Conservation (phyloP, 805 yeast species). For the Suhomyces tanzawaensis region DNA sequence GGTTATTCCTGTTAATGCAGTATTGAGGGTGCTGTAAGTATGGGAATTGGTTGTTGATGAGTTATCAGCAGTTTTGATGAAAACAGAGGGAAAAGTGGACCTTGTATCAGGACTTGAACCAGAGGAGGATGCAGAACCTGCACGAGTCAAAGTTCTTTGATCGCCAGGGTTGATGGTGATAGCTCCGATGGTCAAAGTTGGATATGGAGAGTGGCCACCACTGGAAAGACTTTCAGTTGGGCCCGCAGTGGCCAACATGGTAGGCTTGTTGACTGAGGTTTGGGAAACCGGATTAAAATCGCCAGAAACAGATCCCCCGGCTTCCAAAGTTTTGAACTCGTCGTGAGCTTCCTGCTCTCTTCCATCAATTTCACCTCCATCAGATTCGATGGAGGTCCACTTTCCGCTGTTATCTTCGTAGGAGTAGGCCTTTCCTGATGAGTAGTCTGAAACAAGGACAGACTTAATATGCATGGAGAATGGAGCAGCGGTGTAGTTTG, state of each 20-base stretch:
- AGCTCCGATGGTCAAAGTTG: background rate
- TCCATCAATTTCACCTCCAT: conserved; percentile 31
- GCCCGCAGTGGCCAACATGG: conserved; percentile 9
- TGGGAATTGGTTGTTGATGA: background rate
- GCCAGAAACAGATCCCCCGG: conserved; percentile 6
- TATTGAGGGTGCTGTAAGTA: background rate
- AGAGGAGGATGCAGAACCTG: background rate
- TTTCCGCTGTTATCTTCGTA: conserved; percentile 38
- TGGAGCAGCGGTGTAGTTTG: conserved; percentile 65
- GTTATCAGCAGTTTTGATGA: background rate
- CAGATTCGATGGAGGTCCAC: conserved; percentile 38
- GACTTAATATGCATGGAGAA: conserved; percentile 63
- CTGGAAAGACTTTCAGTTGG: conserved; percentile 3
- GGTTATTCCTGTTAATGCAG: background rate
- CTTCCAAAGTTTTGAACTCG: conserved; percentile 7
- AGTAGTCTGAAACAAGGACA: conserved; percentile 65
- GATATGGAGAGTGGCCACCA: conserved; percentile 2
- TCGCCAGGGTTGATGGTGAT: background rate
- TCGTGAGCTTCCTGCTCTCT: conserved; percentile 11
- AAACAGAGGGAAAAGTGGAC: background rate
- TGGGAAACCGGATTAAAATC: background rate
- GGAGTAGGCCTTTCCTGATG: conserved; percentile 49
- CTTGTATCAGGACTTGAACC: background rate
- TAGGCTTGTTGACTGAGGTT: conserved; percentile 1
- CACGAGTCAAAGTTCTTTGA: background rate